phyloP scores from a whole-genome alignment of 2,329 filamentous ascomycete genomes.

The Paraconiothyrium sp. region DNA sequence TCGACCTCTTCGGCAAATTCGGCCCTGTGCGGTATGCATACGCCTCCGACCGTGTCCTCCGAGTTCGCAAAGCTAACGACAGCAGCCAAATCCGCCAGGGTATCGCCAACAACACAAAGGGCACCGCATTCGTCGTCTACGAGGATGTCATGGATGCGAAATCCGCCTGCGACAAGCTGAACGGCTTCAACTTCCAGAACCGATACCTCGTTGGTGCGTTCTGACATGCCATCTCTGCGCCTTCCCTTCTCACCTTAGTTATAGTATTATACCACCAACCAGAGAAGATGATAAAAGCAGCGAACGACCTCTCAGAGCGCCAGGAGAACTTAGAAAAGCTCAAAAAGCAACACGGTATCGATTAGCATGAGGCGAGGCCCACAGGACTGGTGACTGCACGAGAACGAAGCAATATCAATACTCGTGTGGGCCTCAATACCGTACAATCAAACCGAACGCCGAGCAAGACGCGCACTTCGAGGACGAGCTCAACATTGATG shows the following conservation, averaged over 20 bases:
- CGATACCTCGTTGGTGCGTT: slow-evolving; percentile 93
- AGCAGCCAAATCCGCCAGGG: slow-evolving; percentile 95
- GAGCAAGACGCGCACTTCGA: slow-evolving; percentile 35
- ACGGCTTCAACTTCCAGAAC: slow-evolving; percentile 99
- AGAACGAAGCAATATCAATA: slow-evolving; percentile 41
- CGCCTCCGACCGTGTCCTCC: slow-evolving; percentile 19
- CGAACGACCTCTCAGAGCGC: slow-evolving; percentile 92
- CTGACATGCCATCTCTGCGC: slow-evolving; percentile 2
- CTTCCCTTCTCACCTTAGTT: slow-evolving; percentile 18
- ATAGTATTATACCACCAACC: slow-evolving; percentile 79
- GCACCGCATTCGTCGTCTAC: slow-evolving; percentile 98
- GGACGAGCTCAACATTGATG: slow-evolving; percentile 35
- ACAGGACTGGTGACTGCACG: slow-evolving; percentile 57
- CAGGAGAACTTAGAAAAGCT: slow-evolving; percentile 98
- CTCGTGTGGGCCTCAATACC: slow-evolving; percentile 50
- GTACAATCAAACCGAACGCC: slow-evolving; percentile 40
- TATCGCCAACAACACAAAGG: slow-evolving; percentile 96
- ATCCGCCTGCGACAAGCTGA: slow-evolving; percentile 98
- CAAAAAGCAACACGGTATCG: slow-evolving; percentile 97
- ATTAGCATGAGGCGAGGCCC: slow-evolving; percentile 69
- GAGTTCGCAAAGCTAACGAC: slow-evolving; percentile 24
- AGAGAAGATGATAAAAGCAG: slow-evolving; percentile 83
- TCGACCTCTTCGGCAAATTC: slow-evolving; percentile 98
- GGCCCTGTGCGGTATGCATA: slow-evolving; percentile 84
- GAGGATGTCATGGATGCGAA: slow-evolving; percentile 99